phyloP scores from a whole-genome alignment of 2,329 filamentous ascomycete genomes.

The Xylaria sp. region DNA sequence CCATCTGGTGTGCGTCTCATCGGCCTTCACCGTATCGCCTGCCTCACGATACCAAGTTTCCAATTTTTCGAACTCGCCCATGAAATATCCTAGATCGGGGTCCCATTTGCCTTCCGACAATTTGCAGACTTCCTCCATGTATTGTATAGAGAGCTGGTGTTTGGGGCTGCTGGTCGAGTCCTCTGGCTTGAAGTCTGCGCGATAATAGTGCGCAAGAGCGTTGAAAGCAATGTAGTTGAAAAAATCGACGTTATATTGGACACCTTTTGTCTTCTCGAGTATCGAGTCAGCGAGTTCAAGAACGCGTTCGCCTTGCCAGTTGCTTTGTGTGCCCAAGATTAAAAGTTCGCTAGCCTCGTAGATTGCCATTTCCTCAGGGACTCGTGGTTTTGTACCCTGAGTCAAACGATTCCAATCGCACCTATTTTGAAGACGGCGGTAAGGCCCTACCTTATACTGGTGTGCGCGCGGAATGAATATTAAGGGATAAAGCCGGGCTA shows the following conservation, averaged over 20 bases:
- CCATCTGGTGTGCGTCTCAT: conserved; percentile 42
- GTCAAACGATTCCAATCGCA: conserved; percentile 44
- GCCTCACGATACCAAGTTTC: conserved; percentile 47
- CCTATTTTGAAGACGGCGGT: conserved; percentile 46
- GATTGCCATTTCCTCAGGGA: conserved; percentile 43
- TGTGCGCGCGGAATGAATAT: conserved; percentile 47
- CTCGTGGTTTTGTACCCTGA: conserved; percentile 42
- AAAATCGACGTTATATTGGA: conserved; percentile 45
- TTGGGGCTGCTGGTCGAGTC: conserved; percentile 36
- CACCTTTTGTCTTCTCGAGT: conserved; percentile 46
- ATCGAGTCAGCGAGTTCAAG: conserved; percentile 44
- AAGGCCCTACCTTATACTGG: conserved; percentile 43
- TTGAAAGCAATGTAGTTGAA: conserved; percentile 46
- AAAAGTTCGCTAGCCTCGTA: conserved; percentile 46
- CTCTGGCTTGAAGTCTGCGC: conserved; percentile 39
- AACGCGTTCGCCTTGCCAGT: conserved; percentile 42
- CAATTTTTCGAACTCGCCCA: conserved; percentile 46
- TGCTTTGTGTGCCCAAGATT: conserved; percentile 43
- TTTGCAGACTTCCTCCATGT: conserved; percentile 44
- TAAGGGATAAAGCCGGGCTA: conserved; percentile 46
- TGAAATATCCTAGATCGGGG: conserved; percentile 46
- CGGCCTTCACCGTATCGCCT: conserved; percentile 42
- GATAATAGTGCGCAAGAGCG: conserved; percentile 45
- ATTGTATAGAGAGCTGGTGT: conserved; percentile 43
- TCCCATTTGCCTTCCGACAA: conserved; percentile 47